Evolutionary conservation across 1,284 basidiomycete genomes (phyloP).

Genomic region (Exobasidium rhododendri): DNA sequence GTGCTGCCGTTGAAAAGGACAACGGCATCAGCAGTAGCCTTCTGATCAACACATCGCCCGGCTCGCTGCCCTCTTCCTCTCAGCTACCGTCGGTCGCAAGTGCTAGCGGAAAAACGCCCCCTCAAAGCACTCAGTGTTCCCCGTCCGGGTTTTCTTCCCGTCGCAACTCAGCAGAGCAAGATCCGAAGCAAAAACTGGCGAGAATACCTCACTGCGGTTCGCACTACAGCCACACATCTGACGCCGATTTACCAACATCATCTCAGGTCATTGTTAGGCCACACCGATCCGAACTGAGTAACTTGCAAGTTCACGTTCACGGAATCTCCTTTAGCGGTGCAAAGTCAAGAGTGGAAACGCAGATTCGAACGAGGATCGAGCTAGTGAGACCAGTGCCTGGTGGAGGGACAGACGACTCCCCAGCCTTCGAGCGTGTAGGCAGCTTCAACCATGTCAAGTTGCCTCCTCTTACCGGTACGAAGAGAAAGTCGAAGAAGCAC

Average conservation of each 20-base stretch:
- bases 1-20: too few relatives aligned
- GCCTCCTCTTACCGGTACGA: conserved; percentile 52
- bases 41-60: background rate
- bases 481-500: conserved; percentile 70
- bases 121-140: conserved; percentile 12
- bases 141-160: conserved; percentile 28
- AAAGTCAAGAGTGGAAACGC: conserved; percentile 91
- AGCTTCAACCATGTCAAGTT: conserved; percentile 52
- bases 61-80: conserved; percentile 27
- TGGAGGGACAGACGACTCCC: conserved; percentile 18
- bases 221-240: conserved; percentile 26
- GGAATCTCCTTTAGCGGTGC: conserved; percentile 78
- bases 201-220: conserved; percentile 7
- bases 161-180: conserved; percentile 32
- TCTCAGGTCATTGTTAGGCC: conserved; percentile 40
- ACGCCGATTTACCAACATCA: conserved; percentile 40
- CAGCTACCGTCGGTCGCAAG: background rate
- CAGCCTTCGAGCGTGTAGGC: conserved; percentile 48
- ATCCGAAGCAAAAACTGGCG: conserved; percentile 20
- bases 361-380: conserved; percentile 52
- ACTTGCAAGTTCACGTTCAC: conserved; percentile 63
- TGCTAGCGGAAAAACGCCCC: conserved; percentile 4
- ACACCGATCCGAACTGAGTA: conserved; percentile 28
- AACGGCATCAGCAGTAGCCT: background rate
- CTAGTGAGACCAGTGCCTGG: conserved; percentile 33